Evolutionary conservation across 2,329 filamentous ascomycete species (phyloP).

Genomic region (Leptosphaerulina australis): DNA sequence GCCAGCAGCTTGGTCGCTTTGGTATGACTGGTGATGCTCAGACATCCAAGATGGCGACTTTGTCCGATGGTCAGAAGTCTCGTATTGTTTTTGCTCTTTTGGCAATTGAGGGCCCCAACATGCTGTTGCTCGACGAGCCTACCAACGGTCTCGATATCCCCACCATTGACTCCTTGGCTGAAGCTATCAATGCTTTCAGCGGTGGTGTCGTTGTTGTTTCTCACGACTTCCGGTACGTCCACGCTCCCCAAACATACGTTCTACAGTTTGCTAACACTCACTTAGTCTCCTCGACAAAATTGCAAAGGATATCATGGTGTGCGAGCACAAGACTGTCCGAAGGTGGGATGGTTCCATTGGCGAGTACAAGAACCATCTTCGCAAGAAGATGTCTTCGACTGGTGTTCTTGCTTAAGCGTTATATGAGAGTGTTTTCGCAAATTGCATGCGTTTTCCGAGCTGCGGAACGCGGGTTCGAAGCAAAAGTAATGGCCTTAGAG

Average conservation of each 20-base stretch:
- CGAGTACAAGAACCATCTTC: conserved; percentile 96
- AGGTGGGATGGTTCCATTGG: conserved; percentile 88
- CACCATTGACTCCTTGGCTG: conserved; percentile 95
- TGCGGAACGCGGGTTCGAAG: conserved; percentile 31
- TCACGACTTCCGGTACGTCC: conserved; percentile 92
- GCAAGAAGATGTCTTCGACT: conserved; percentile 95
- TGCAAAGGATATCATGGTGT: conserved; percentile 99
- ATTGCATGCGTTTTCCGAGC: conserved; percentile 37
- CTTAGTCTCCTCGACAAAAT: conserved; percentile 95
- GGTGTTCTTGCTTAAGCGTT: conserved; percentile 75
- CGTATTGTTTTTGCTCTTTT: conserved; percentile 97
- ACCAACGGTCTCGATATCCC: conserved; percentile 99
- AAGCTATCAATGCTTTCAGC: conserved; percentile 94
- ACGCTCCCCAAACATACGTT: background rate
- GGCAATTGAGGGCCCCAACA: conserved; percentile 95
- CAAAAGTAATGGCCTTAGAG: conserved; percentile 41
- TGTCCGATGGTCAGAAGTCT: conserved; percentile 97
- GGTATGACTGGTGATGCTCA: conserved; percentile 91
- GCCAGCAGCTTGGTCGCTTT: conserved; percentile 94
- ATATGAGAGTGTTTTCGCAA: conserved; percentile 23
- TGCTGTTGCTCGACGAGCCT: conserved; percentile 96
- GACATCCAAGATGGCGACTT: conserved; percentile 95
- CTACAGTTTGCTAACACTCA: conserved; percentile 42
- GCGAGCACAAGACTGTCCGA: conserved; percentile 94
- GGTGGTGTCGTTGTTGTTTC: conserved; percentile 98